Conservation (phyloP, 2,329 filamentous ascomycete genomes). For the Neonectria coccinea region DNA sequence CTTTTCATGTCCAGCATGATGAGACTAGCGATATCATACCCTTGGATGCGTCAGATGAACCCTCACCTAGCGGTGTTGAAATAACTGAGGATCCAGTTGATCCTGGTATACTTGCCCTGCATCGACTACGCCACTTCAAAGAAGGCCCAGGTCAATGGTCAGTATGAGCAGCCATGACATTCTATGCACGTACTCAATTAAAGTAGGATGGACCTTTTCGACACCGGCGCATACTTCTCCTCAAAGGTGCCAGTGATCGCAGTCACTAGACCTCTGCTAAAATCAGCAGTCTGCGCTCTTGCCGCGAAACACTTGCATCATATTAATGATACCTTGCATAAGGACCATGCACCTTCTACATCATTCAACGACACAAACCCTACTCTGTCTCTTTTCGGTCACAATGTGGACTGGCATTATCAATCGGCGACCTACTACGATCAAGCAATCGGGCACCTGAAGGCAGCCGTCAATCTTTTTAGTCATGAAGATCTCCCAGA, state of each 20-base stretch:
- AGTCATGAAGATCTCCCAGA: conserved; percentile 48
- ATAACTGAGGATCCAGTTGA: background rate
- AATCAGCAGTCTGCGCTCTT: conserved; percentile 39
- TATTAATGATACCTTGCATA: background rate
- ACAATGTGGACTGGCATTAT: conserved; percentile 35
- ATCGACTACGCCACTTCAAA: conserved; percentile 36
- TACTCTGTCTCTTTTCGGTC: background rate
- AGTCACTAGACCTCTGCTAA: conserved; percentile 30
- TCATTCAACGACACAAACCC: background rate
- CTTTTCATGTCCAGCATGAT: background rate
- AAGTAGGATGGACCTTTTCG: conserved; percentile 41
- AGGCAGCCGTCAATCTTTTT: conserved; percentile 28
- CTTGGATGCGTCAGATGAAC: background rate
- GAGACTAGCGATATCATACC: background rate
- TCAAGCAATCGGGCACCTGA: conserved; percentile 35
- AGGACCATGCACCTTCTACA: background rate
- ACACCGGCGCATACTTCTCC: conserved; percentile 41
- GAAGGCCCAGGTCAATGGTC: conserved; percentile 39
- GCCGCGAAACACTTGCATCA: conserved; percentile 37
- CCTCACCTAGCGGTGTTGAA: background rate
- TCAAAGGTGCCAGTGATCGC: conserved; percentile 41
- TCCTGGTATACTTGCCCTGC: conserved; percentile 24
- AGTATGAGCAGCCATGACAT: accelerated
- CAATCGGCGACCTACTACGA: conserved; percentile 40
- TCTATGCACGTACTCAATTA: background rate